phyloP scores from a whole-genome alignment of 148 eudicot genomes.

The Selenicereus undatus region DNA sequence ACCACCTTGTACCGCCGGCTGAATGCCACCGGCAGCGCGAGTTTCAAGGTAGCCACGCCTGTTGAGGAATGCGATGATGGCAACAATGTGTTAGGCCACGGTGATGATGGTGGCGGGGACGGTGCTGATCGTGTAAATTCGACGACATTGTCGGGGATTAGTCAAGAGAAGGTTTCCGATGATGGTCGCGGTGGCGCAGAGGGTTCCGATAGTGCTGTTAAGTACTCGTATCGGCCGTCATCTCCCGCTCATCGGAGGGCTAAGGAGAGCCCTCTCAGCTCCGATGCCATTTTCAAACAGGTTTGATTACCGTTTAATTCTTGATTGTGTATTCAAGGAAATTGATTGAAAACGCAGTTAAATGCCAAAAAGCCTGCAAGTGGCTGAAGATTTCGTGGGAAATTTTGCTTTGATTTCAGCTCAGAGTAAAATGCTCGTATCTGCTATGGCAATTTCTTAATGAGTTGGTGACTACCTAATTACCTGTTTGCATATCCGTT shows the following conservation, averaged over 20 bases:
- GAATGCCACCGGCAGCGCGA: slow-evolving; percentile 4
- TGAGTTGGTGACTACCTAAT: no score
- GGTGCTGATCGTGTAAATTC: slow-evolving; percentile 15
- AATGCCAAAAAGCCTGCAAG: not conserved
- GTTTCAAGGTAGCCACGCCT: slow-evolving; percentile 16
- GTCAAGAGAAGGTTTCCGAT: slow-evolving; percentile 23
- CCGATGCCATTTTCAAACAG: slow-evolving; percentile 90
- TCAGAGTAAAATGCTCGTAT: not conserved
- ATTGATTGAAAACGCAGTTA: not conserved
- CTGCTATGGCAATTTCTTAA: not conserved
- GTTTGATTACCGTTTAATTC: slow-evolving; percentile 24
- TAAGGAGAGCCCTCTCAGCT: slow-evolving; percentile 91
- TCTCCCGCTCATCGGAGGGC: slow-evolving; percentile 74
- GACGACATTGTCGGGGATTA: slow-evolving; percentile 10
- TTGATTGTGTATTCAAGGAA: not conserved
- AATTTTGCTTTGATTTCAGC: not conserved
- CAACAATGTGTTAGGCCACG: slow-evolving; percentile 22
- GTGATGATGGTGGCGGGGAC: slow-evolving; percentile 22
- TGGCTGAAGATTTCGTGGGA: not conserved
- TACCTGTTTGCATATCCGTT: not conserved
- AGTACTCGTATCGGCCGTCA: slow-evolving; percentile 55
- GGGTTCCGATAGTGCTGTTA: slow-evolving; percentile 11
- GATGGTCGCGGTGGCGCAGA: slow-evolving; percentile 33
- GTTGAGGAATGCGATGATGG: slow-evolving; percentile 17
- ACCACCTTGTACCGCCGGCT: slow-evolving; percentile 35